phyloP scores from a whole-genome alignment of 2,329 filamentous ascomycete genomes.

The Ophiostoma piceae region DNA sequence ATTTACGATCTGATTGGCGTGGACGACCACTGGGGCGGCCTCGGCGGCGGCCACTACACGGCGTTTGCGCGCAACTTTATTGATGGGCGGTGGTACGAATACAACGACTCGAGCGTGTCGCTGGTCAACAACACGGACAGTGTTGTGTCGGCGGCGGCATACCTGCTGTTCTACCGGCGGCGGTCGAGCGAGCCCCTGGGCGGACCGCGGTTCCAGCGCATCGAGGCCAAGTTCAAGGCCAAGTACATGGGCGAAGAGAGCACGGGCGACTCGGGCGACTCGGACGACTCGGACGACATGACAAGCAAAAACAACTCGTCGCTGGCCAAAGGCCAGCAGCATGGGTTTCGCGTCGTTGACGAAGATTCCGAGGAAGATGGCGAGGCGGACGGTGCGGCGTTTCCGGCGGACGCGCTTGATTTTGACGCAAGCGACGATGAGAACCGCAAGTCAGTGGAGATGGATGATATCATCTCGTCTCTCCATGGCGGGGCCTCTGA shows the following conservation, averaged over 20 bases:
- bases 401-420: conserved; percentile 19
- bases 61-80: conserved; percentile 90
- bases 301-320: not conserved
- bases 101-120: conserved; percentile 78
- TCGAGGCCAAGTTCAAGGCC: conserved; percentile 60
- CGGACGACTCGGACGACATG: conserved; percentile 31
- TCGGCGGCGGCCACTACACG: conserved; percentile 94
- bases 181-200: conserved; percentile 73
- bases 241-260: conserved; percentile 35
- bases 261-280: conserved; percentile 31
- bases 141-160: conserved; percentile 72
- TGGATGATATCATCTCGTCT: conserved; percentile 37
- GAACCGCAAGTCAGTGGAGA: conserved; percentile 43
- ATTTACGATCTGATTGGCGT: conserved; percentile 92
- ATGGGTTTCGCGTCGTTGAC: conserved; percentile 9
- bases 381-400: conserved; percentile 9
- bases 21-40: conserved; percentile 89
- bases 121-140: conserved; percentile 54
- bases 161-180: conserved; percentile 92
- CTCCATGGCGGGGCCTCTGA: conserved; percentile 31
- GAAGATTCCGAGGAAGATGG: conserved; percentile 14
- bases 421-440: conserved; percentile 28
- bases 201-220: conserved; percentile 65
- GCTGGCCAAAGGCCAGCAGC: not conserved
- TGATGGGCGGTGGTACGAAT: conserved; percentile 88